Evolutionary conservation across 2,329 filamentous ascomycete genomes (phyloP).

Genomic region (Penicillium sp.): DNA sequence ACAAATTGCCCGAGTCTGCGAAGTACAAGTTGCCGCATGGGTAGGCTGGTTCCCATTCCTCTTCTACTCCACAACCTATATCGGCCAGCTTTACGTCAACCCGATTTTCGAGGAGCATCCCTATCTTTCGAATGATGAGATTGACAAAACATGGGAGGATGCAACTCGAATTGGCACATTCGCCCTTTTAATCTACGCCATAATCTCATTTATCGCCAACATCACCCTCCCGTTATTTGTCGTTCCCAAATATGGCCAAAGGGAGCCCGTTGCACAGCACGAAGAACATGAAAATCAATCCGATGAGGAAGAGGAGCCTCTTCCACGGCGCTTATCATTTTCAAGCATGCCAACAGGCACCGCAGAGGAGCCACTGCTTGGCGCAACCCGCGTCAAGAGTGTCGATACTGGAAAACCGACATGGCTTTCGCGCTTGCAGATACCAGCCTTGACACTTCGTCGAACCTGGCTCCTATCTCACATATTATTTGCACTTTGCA

Average conservation of each 20-base stretch:
- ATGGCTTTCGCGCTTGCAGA: conserved; percentile 60
- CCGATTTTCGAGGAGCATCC: conserved; percentile 73
- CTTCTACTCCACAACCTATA: conserved; percentile 91
- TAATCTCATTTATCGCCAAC: conserved; percentile 77
- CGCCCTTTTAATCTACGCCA: conserved; percentile 80
- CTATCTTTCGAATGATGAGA: conserved; percentile 67
- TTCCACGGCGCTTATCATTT: conserved; percentile 28
- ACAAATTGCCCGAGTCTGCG: conserved; percentile 76
- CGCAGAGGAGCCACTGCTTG: conserved; percentile 30
- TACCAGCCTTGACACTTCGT: conserved; percentile 79
- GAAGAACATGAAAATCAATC: conserved; percentile 6
- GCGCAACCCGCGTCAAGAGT: conserved; percentile 12
- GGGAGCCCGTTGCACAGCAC: conserved; percentile 3
- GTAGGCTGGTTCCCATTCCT: conserved; percentile 93
- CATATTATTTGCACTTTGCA: conserved; percentile 74
- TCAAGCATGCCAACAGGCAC: conserved; percentile 32
- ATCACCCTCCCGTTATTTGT: conserved; percentile 82
- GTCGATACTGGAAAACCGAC: conserved; percentile 18
- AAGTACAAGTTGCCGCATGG: conserved; percentile 82
- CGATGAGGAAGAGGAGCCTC: conserved; percentile 19
- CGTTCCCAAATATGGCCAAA: conserved; percentile 63
- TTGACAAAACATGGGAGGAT: conserved; percentile 74
- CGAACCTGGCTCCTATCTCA: conserved; percentile 83
- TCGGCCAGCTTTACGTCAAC: conserved; percentile 87
- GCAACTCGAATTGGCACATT: conserved; percentile 85